phyloP scores from a whole-genome alignment of 2,329 filamentous ascomycete genomes.

The Aspergillus carbonarius region DNA sequence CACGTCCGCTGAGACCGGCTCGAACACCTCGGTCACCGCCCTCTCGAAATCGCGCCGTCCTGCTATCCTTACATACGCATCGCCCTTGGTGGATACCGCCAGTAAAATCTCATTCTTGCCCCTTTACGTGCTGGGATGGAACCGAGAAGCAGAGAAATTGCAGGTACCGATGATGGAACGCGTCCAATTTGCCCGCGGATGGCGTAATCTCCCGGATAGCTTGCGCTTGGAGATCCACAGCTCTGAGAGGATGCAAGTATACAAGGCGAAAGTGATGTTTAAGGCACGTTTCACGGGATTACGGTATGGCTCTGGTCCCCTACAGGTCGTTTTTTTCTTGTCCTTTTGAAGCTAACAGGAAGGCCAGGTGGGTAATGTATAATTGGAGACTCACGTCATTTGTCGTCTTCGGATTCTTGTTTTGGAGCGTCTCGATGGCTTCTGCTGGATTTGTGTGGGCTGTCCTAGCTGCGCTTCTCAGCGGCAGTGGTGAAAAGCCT shows the following conservation, averaged over 20 bases:
- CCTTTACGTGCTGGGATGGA: slow-evolving; percentile 67
- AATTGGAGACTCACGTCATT: slow-evolving; percentile 72
- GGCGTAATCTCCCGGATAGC: slow-evolving; percentile 53
- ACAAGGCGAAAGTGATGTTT: slow-evolving; percentile 66
- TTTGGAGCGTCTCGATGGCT: slow-evolving; percentile 74
- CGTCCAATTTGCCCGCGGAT: slow-evolving; percentile 62
- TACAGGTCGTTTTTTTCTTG: background rate
- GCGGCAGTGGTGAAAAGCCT: slow-evolving; percentile 16
- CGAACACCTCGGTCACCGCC: slow-evolving; percentile 40
- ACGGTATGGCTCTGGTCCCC: slow-evolving; percentile 40
- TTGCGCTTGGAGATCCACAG: slow-evolving; percentile 69
- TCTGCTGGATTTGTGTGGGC: slow-evolving; percentile 67
- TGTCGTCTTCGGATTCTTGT: slow-evolving; percentile 64
- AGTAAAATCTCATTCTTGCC: slow-evolving; percentile 64
- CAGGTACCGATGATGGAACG: slow-evolving; percentile 71
- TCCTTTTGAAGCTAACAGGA: slow-evolving; percentile 18
- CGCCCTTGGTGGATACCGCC: slow-evolving; percentile 64
- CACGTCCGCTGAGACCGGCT: slow-evolving; percentile 27
- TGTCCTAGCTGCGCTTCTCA: slow-evolving; percentile 48
- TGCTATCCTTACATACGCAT: slow-evolving; percentile 76
- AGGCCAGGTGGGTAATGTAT: slow-evolving; percentile 75
- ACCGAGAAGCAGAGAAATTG: slow-evolving; percentile 63
- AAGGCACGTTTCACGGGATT: slow-evolving; percentile 74
- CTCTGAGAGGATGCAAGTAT: slow-evolving; percentile 71
- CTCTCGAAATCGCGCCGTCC: slow-evolving; percentile 69